These are phyloP conservation scores for Pyricularia pennisetigena DNA, from an alignment of 2,329 filamentous ascomycete species.

Conservation along the genomic window DNA sequence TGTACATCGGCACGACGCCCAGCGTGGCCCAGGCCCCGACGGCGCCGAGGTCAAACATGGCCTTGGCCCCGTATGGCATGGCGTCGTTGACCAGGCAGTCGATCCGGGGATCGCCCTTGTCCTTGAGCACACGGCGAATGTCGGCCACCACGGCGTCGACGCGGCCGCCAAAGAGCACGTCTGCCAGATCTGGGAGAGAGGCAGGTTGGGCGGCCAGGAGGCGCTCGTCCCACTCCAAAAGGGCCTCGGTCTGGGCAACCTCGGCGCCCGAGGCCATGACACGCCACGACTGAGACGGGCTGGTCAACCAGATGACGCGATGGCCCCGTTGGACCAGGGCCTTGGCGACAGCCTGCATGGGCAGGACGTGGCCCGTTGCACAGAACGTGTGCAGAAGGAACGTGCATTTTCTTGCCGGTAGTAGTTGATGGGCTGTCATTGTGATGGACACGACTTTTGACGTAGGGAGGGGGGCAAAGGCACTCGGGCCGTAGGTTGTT, in stretches of 20 bases:
- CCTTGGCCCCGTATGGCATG: conserved; percentile 25
- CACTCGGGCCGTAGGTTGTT: no score
- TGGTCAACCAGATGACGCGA: conserved; percentile 27
- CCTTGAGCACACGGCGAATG: conserved; percentile 20
- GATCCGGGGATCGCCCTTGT: conserved; percentile 13
- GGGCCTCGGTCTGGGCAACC: conserved; percentile 18
- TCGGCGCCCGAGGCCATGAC: conserved; percentile 23
- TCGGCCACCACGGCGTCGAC: conserved; percentile 25
- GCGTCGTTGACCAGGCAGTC: conserved; percentile 27
- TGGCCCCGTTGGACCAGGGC: conserved; percentile 26
- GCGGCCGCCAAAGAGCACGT: conserved; percentile 15
- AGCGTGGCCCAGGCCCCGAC: conserved; percentile 24
- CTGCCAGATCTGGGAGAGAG: conserved; percentile 21
- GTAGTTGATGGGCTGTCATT: neutral
- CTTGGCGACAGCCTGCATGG: conserved; percentile 27
- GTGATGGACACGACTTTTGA: neutral
- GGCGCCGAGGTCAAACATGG: conserved; percentile 17
- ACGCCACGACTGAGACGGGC: conserved; percentile 20
- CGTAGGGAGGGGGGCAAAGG: no score
- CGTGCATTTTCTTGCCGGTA: neutral
- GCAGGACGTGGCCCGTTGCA: conserved; percentile 27
- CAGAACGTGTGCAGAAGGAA: conserved; percentile 28
- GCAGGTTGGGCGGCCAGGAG: conserved; percentile 17
- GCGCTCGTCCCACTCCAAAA: conserved; percentile 15
- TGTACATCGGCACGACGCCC: conserved; percentile 26